Evolutionary conservation across 208 protist genomes (phyloP).

Genomic region (Kentomonas sorsogonicus): DNA sequence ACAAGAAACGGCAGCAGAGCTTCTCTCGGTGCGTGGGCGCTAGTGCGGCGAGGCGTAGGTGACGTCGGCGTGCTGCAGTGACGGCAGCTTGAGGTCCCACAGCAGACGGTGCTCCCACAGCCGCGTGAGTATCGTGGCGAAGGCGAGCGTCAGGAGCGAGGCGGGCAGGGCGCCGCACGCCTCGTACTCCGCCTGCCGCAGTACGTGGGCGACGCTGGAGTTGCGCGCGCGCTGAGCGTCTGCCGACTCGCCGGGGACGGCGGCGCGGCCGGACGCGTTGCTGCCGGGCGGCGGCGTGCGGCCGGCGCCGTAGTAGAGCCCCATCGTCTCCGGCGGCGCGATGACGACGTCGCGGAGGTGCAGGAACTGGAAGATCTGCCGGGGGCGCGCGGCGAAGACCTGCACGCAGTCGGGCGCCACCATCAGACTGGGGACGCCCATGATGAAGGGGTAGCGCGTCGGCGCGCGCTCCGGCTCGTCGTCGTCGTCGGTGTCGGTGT

Average conservation of each 20-base stretch:
- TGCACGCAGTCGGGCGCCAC: constrained; percentile 51
- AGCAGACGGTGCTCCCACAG: constrained; percentile 20
- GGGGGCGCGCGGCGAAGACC: constrained; percentile 37
- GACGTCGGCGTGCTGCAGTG: too few relatives aligned
- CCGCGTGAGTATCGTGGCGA: constrained; percentile 26
- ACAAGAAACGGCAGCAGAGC: too few relatives aligned
- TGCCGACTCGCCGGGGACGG: background rate
- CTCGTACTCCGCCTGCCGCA: constrained; percentile 23
- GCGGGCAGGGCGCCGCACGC: constrained; percentile 17
- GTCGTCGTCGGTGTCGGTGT: background rate
- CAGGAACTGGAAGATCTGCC: constrained; percentile 56
- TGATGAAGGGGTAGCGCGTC: constrained; percentile 10
- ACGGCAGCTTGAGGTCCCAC: too few relatives aligned
- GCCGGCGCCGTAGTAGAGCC: constrained; percentile 2
- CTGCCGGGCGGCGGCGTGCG: background rate
- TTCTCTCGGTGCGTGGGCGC: too few relatives aligned
- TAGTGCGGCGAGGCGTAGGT: too few relatives aligned
- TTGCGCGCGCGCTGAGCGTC: background rate
- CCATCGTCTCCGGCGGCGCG: constrained; percentile 19
- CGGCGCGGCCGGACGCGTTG: background rate
- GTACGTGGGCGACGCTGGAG: constrained; percentile 15
- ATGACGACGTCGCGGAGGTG: constrained; percentile 29
- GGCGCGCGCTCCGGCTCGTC: background rate
- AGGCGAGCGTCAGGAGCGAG: constrained; percentile 20
- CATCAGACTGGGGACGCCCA: constrained; percentile 38